These are phyloP conservation scores for Emergomyces pasteurianus DNA, from an alignment of 2,329 filamentous ascomycete species.

Conservation along the genomic window DNA sequence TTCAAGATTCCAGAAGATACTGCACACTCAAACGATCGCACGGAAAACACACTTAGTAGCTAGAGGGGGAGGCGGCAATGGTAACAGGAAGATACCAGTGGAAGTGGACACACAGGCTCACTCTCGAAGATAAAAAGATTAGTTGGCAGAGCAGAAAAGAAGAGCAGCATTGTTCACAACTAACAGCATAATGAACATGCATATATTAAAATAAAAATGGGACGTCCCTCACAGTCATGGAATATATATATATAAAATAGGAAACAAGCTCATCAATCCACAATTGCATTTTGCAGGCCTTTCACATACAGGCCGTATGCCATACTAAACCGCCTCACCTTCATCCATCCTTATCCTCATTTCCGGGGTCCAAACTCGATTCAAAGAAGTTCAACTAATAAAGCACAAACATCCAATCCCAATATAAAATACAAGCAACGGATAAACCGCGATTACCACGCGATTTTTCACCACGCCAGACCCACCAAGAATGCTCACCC, in stretches of 20 bases:
- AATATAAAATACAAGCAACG: conserved; percentile 88
- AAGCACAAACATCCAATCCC: conserved; percentile 91
- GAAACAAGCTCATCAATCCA: background rate
- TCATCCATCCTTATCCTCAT: background rate
- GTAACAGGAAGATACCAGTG: background rate
- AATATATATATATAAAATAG: background rate
- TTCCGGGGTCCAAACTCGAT: background rate
- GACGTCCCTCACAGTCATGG: background rate
- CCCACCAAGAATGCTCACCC: conserved; percentile 88
- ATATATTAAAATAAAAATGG: no score
- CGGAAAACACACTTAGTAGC: background rate
- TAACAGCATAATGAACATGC: background rate
- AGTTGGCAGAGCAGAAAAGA: background rate
- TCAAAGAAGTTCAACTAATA: conserved; percentile 56
- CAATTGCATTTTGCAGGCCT: background rate
- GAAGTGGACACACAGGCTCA: background rate
- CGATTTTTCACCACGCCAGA: conserved; percentile 93
- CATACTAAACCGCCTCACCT: background rate
- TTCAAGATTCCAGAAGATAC: background rate
- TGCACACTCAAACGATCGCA: background rate
- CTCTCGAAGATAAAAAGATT: background rate
- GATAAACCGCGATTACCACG: conserved; percentile 87
- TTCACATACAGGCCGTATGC: background rate
- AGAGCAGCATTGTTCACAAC: background rate
- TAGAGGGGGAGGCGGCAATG: background rate